Evolutionary conservation across 306 rosid genomes (phyloP), one percentile per base, ranked within the genome.

Genomic region (Pyrus communis): DNA sequence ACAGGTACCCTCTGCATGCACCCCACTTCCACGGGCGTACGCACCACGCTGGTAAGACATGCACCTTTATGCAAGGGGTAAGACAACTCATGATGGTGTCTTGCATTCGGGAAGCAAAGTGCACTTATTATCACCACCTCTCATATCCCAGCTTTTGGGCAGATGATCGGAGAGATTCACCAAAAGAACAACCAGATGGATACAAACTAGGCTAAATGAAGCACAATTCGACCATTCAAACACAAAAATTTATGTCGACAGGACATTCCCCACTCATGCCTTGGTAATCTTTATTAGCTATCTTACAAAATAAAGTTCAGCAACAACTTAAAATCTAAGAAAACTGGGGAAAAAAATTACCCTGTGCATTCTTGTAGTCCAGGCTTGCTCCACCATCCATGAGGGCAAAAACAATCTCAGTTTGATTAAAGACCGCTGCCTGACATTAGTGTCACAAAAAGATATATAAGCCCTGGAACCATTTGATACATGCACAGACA

Each of bases 361-460:
- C 99, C 82, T 96, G 99, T 67, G 99, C 93, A 82, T 96, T 96
- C 88, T 89, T 96, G 88, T 82, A 86, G 54, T 85, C 83, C 77
- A 96, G 82, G 82, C 82, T 92, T 81, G 96, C 99, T 84, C 99
- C 99, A 63, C 86, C 83, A 63, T 93, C 98, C 95, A 96, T 96
- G 71, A 96, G 99, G 80, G 87, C 76, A 83, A 93, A 96, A 68
- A 76, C 96, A 78, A 93, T 96, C 70, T 91, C 98, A n/a, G 98
- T 91, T 77, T 89, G 98, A 85, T 93, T 96, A 77, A 96, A 96
- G 76, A 96, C 94, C 30, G 99, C 93, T 69, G 97, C 99, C 99
- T 92, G 78, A 77, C 51, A 73, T 82, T 40, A 82, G 81, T 33
- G 67, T 33, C 78, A 46, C 38, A 22, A 45, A 7, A 45, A 45